Evolutionary conservation across 495 filamentous ascomycete genomes (phyloP), one percentile per base, ranked within the genome.

Genomic region (Alectoria sarmentosa): DNA sequence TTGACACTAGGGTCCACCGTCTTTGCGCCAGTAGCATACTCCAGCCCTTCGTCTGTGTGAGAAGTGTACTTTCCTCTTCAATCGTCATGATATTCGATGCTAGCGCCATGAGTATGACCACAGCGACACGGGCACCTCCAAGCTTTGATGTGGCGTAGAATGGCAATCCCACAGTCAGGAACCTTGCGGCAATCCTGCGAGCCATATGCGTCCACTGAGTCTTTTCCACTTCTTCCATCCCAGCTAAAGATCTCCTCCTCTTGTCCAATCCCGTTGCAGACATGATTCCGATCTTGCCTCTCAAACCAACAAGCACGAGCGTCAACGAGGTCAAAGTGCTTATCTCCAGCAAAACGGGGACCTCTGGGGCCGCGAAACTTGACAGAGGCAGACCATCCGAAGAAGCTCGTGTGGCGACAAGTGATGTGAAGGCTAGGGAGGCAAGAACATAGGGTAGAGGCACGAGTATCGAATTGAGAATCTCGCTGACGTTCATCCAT

Each of bases 61-160:
- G 60, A 42, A 60, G 69, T 42, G 67, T 46, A 61, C 61, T 34
- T 64, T 65, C 52, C 15, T 69, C 65, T 21, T 72, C 71, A 23
- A 72, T 56, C n/a, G 58, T 54, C 14, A 69, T 67, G 6, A 80
- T 57, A 41, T 70, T 71, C 1, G 80, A 76, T 36, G 79, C 78
- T 4, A 76, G 63, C 55, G 77, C 76, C 48, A 80, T 72, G 44
- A 84, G 71, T 41, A 86, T 66, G 6, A 79, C 63, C 38, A 86
- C 75, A 11, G 80, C 80, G 14, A 82, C 80, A 36, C 82, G 71
- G 61, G 80, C 75, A 9, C 80, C 83, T 30, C 85, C 84, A 26
- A 86, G 70, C 42, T 84, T 79, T 67, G 84, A 71, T 0, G 80
- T 69, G 28, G 84, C 82, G 65, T 83, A 86, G 64, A 84, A 80